These are phyloP conservation scores for Coccinonectria pachysandricola DNA, from an alignment of 2,329 filamentous ascomycete genomes.

Conservation along the genomic window DNA sequence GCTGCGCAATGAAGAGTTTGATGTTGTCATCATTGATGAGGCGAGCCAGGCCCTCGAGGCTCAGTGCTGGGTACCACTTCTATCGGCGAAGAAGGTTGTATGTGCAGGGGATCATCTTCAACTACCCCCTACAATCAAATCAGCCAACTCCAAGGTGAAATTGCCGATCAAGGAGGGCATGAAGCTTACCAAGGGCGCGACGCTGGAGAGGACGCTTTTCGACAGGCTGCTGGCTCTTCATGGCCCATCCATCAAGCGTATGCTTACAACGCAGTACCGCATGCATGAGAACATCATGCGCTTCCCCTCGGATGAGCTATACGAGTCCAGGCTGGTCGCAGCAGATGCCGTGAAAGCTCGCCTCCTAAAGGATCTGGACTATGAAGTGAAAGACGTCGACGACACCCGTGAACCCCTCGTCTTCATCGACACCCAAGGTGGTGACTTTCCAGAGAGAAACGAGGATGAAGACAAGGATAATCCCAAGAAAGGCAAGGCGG, in stretches of 20 bases:
- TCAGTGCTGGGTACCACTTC: conserved; percentile 88
- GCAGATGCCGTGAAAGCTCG: conserved; percentile 67
- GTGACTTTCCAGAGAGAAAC: conserved; percentile 74
- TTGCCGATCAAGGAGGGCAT: conserved; percentile 26
- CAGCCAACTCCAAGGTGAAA: conserved; percentile 45
- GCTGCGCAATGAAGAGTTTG: conserved; percentile 69
- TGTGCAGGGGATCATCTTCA: conserved; percentile 93
- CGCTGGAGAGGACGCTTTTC: conserved; percentile 84
- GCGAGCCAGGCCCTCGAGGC: conserved; percentile 92
- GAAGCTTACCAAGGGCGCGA: conserved; percentile 40
- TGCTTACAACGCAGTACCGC: conserved; percentile 94
- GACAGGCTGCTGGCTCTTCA: conserved; percentile 77
- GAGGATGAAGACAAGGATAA: conserved; percentile 56
- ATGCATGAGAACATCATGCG: conserved; percentile 97
- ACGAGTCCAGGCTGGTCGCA: conserved; percentile 71
- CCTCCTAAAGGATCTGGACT: conserved; percentile 66
- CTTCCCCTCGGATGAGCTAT: conserved; percentile 83
- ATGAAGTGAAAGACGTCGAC: conserved; percentile 68
- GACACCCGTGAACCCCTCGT: conserved; percentile 81
- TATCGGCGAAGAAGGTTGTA: conserved; percentile 73
- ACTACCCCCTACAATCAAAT: conserved; percentile 90
- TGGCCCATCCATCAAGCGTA: conserved; percentile 74
- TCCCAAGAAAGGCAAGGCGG: conserved; percentile 34
- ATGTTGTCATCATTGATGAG: conserved; percentile 93
- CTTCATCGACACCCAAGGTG: conserved; percentile 94